Conservation (phyloP, 805 yeast species). For the Schizosaccharomyces cryophilus region DNA sequence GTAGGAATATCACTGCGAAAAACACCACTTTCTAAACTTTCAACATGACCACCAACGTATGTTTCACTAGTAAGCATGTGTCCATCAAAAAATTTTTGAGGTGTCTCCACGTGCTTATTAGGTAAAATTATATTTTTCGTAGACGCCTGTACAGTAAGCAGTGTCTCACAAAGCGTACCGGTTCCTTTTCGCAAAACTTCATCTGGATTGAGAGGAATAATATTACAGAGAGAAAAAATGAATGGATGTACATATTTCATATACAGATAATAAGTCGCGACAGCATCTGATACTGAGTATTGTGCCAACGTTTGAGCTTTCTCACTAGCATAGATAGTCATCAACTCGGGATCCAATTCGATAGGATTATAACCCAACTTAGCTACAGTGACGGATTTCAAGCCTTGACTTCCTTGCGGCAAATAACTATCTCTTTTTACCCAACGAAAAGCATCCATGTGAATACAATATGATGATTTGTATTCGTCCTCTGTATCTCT, state of each 20-base stretch:
- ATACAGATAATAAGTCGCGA: constrained; percentile 86
- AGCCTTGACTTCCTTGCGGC: constrained; percentile 96
- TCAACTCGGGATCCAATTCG: constrained; percentile 86
- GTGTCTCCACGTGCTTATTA: constrained; percentile 78
- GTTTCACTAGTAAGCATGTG: constrained; percentile 87
- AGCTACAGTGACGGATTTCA: constrained; percentile 89
- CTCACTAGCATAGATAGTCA: constrained; percentile 94
- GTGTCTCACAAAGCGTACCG: constrained; percentile 95
- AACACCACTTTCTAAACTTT: constrained; percentile 92
- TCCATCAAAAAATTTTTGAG: constrained; percentile 86
- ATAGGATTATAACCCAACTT: constrained; percentile 90
- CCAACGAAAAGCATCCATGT: constrained; percentile 96
- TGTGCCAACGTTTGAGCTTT: constrained; percentile 82
- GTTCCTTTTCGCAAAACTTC: constrained; percentile 92
- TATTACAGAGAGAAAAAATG: constrained; percentile 82
- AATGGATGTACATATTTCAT: constrained; percentile 95
- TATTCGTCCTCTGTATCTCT: constrained; percentile 77
- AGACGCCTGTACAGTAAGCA: constrained; percentile 83
- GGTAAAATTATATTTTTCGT: constrained; percentile 55
- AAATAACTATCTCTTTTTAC: constrained; percentile 90
- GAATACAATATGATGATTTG: constrained; percentile 75
- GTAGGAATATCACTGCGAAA: constrained; percentile 67
- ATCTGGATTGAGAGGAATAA: constrained; percentile 88
- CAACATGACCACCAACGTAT: constrained; percentile 97
- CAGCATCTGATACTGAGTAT: constrained; percentile 97